Evolutionary conservation across 1,139 yeast species (phyloP).

Genomic region (Candida sojae): DNA sequence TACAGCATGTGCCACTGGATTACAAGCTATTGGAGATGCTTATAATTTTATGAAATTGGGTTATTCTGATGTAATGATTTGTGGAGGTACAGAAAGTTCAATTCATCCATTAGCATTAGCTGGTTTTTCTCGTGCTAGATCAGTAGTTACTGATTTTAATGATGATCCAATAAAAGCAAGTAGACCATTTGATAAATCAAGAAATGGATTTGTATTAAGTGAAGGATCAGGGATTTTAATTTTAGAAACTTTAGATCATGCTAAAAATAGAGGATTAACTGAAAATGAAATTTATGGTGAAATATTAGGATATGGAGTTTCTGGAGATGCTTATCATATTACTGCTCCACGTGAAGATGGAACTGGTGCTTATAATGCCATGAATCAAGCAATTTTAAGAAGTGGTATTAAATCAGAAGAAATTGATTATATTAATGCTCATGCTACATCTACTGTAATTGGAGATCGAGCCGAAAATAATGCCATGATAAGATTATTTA

Average conservation of each 20-base stretch:
- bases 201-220: constrained; percentile 89
- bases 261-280: constrained; percentile 58
- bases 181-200: constrained; percentile 78
- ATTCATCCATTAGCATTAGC: constrained; percentile 86
- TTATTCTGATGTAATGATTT: constrained; percentile 83
- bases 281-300: constrained; percentile 70
- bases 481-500: constrained; percentile 65
- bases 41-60: constrained; percentile 75
- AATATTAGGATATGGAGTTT: constrained; percentile 81
- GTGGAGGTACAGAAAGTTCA: constrained; percentile 91
- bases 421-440: constrained; percentile 87
- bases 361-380: constrained; percentile 80
- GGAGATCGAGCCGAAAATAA: constrained; percentile 89
- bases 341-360: constrained; percentile 89
- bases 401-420: constrained; percentile 45
- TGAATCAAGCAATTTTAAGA: constrained; percentile 68
- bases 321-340: constrained; percentile 91
- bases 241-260: constrained; percentile 78
- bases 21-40: constrained; percentile 93
- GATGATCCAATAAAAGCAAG: constrained; percentile 69
- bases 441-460: constrained; percentile 88
- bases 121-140: constrained; percentile 89
- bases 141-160: constrained; percentile 66
- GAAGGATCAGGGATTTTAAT: constrained; percentile 90
- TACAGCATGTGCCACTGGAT: constrained; percentile 97